These are phyloP conservation scores for Penicillium sp. DNA, from an alignment of 2,329 filamentous ascomycete species.

Conservation along the genomic window DNA sequence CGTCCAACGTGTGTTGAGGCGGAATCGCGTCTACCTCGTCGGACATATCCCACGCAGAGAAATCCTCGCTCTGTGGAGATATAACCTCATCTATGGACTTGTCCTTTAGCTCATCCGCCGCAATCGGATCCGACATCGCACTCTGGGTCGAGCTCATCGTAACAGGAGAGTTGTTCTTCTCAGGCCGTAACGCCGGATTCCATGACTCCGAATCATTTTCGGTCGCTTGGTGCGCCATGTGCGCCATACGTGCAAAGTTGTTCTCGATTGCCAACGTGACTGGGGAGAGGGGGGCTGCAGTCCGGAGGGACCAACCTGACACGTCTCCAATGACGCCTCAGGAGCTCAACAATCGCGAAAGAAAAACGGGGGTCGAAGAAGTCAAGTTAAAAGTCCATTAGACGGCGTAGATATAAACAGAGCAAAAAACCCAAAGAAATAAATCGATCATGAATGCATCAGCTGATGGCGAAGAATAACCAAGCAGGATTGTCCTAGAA, in stretches of 20 bases:
- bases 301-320: slow-evolving; percentile 22
- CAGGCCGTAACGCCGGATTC: slow-evolving; percentile 55
- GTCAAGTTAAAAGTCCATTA: slow-evolving; percentile 17
- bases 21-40: slow-evolving; percentile 4
- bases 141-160: slow-evolving; percentile 9
- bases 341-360: slow-evolving; percentile 21
- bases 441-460: slow-evolving; percentile 8
- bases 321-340: slow-evolving; percentile 26
- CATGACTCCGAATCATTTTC: slow-evolving; percentile 39
- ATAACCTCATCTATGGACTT: slow-evolving; percentile 7
- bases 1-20: slow-evolving; percentile 7
- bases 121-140: slow-evolving; percentile 12
- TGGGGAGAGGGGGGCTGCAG: slow-evolving; percentile 6
- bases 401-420: slow-evolving; percentile 1
- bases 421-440: slow-evolving; percentile 7
- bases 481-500: not conserved
- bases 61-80: slow-evolving; percentile 15
- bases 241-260: slow-evolving; percentile 20
- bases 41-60: slow-evolving; percentile 20
- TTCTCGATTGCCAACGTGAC: slow-evolving; percentile 9
- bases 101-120: slow-evolving; percentile 14
- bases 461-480: slow-evolving; percentile 3
- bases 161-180: slow-evolving; percentile 25
- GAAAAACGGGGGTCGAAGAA: slow-evolving; percentile 6
- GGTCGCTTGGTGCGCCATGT: slow-evolving; percentile 24